phyloP scores from a whole-genome alignment of 306 rosid species.

The Sindora glabra region DNA sequence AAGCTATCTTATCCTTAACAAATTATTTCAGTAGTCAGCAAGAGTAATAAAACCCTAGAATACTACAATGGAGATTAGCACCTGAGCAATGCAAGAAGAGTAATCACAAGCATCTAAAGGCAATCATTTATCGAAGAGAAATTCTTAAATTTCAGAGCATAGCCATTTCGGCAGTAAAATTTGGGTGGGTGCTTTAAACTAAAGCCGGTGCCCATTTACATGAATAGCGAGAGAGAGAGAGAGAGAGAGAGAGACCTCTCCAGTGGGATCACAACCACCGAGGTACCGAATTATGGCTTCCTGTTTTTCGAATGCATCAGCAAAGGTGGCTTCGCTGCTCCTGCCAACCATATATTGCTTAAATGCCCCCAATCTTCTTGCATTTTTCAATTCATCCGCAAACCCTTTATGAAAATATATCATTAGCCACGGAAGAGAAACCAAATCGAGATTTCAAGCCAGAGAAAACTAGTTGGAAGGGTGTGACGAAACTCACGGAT shows the following conservation, averaged over 20 bases:
- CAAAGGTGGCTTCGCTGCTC: slow-evolving; percentile 75
- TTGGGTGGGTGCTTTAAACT: no score
- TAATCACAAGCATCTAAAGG: neutral
- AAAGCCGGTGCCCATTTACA: no score
- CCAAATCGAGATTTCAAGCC: neutral
- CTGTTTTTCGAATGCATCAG: slow-evolving; percentile 54
- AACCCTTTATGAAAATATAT: slow-evolving; percentile 31
- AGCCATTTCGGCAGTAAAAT: neutral
- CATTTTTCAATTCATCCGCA: slow-evolving; percentile 72
- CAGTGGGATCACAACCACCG: slow-evolving; percentile 58
- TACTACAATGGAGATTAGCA: neutral
- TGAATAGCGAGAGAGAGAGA: neutral
- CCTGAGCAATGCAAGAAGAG: no score
- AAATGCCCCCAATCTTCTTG: slow-evolving; percentile 51
- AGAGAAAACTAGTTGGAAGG: neutral
- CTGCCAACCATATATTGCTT: slow-evolving; percentile 77
- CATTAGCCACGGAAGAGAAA: neutral
- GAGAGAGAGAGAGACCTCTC: slow-evolving; percentile 47
- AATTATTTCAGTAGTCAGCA: neutral
- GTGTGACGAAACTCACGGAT: slow-evolving; percentile 37
- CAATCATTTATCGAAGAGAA: neutral
- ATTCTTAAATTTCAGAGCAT: no score
- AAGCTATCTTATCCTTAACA: no score
- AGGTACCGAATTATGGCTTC: slow-evolving; percentile 71
- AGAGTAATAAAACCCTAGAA: neutral